Percentiles rank a stretch among this genome's conserved stretches.
Conservation (phyloP, 1,284 basidiomycete genomes). For the Heterobasidion annosum region DNA sequence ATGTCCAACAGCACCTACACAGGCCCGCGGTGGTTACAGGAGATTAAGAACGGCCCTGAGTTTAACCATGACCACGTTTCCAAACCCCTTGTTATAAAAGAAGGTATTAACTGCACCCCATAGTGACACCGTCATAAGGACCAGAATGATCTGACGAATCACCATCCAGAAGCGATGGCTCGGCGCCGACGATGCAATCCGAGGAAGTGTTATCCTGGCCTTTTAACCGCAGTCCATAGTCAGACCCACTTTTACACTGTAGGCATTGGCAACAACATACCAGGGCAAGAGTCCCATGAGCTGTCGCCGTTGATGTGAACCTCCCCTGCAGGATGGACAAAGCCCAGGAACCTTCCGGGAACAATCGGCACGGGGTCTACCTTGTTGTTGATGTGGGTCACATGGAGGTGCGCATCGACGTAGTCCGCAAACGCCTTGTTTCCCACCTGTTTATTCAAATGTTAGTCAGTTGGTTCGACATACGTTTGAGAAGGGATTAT, state of each 20-base stretch:
- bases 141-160: conserved; percentile 38
- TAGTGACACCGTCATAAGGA: conserved; percentile 47
- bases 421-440: conserved; percentile 54
- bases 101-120: conserved; percentile 26
- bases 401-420: conserved; percentile 31
- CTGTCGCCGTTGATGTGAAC: conserved; percentile 16
- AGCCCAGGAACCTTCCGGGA: conserved; percentile 20
- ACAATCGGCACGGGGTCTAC: conserved; percentile 21
- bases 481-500: neutral
- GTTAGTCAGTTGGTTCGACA: conserved; percentile 6
- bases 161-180: conserved; percentile 38
- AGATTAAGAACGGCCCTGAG: no score
- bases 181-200: conserved; percentile 46
- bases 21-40: no score
- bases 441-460: conserved; percentile 26
- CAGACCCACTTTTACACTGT: neutral
- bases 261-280: neutral
- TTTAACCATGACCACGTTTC: no score
- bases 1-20: no score
- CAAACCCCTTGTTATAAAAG: no score
- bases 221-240: conserved; percentile 8
- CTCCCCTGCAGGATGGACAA: conserved; percentile 19
- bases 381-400: conserved; percentile 18
- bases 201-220: conserved; percentile 47
- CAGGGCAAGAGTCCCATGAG: conserved; percentile 9